phyloP scores from a whole-genome alignment of 2,329 filamentous ascomycete species.

The Lasiodiplodia sp. region DNA sequence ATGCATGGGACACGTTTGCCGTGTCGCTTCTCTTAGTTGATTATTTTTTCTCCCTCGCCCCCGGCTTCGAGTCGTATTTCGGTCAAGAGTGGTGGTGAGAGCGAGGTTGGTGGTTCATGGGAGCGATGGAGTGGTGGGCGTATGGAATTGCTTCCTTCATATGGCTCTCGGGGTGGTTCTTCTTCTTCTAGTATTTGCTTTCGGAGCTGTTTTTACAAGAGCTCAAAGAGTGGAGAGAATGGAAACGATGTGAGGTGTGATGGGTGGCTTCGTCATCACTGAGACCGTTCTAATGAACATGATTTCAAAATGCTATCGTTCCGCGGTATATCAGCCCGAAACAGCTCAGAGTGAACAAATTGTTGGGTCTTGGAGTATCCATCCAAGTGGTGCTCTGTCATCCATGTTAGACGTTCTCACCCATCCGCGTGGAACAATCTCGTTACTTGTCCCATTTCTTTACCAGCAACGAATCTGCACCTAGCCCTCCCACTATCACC shows the following conservation, averaged over 20 bases:
- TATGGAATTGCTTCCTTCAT: background rate
- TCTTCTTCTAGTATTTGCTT: background rate
- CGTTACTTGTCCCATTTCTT: too few species aligned
- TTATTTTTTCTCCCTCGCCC: background rate
- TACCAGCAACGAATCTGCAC: too few species aligned
- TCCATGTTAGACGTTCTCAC: too few species aligned
- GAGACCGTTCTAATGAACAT: background rate
- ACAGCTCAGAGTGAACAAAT: background rate
- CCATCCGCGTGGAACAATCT: too few species aligned
- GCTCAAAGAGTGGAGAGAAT: background rate
- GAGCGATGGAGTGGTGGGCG: slow-evolving; percentile 15
- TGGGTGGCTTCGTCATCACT: background rate
- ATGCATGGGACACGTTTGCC: background rate
- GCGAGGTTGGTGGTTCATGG: background rate
- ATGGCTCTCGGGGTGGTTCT: background rate
- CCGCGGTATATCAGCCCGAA: too few species aligned
- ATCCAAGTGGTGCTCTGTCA: too few species aligned
- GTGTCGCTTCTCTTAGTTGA: background rate
- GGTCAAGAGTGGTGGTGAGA: background rate
- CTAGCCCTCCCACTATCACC: too few species aligned
- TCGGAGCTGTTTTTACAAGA: background rate
- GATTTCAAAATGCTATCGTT: background rate
- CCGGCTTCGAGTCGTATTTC: background rate
- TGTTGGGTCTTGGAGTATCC: too few species aligned
- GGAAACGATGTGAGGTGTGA: background rate